Percentiles rank a stretch among this genome's conserved stretches.
Evolutionary conservation across 768 basidiomycete species (phyloP).

Genomic region (Hydnum rufescens): DNA sequence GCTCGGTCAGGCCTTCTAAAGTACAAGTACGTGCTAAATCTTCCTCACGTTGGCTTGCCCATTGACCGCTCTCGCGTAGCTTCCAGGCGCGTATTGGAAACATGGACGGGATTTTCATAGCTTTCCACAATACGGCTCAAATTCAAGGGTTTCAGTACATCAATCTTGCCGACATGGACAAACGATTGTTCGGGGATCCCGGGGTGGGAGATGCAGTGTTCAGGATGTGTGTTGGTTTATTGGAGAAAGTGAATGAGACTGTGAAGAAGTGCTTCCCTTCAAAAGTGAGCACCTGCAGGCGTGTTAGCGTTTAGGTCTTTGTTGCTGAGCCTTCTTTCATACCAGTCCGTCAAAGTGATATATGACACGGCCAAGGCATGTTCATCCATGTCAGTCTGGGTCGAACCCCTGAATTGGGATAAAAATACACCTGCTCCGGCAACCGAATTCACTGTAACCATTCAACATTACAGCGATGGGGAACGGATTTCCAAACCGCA

Average conservation of each 20-base stretch:
- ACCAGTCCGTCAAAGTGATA: too few relatives aligned
- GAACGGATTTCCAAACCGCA: too few relatives aligned
- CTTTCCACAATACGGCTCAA: slow-evolving; percentile 69
- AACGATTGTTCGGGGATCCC: slow-evolving; percentile 43
- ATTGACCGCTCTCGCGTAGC: slow-evolving; percentile 20
- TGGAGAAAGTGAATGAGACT: slow-evolving; percentile 47
- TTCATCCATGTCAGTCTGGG: too few relatives aligned
- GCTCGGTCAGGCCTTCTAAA: slow-evolving; percentile 88
- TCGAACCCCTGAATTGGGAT: too few relatives aligned
- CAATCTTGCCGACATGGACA: slow-evolving; percentile 73
- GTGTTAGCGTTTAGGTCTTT: too few relatives aligned
- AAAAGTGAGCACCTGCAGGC: too few relatives aligned
- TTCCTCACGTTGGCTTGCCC: background rate
- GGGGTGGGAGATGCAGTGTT: slow-evolving; percentile 59
- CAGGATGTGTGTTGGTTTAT: slow-evolving; percentile 42
- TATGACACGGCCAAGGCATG: too few relatives aligned
- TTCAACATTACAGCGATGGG: too few relatives aligned
- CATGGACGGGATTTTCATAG: slow-evolving; percentile 88
- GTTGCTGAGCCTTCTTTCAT: too few relatives aligned
- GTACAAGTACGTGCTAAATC: slow-evolving; percentile 37
- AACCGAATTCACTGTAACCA: too few relatives aligned
- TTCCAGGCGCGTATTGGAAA: slow-evolving; percentile 91
- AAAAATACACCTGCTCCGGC: too few relatives aligned
- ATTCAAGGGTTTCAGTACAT: slow-evolving; percentile 93
- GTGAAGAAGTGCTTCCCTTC: slow-evolving; percentile 40